phyloP scores from a whole-genome alignment of 441 rosid genomes.

The Metrosideros polymorpha region DNA sequence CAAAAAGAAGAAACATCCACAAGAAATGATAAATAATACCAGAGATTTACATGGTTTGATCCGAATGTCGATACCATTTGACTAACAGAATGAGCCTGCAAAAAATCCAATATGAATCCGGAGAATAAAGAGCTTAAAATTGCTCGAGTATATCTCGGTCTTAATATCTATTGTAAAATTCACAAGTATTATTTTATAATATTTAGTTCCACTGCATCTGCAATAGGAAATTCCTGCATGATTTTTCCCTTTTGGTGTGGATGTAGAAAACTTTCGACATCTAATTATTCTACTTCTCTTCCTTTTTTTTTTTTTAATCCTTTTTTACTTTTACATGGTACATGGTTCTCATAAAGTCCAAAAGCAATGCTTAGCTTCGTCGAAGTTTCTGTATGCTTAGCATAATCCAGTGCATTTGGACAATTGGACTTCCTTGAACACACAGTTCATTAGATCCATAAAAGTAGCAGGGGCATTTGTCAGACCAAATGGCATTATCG shows the following conservation, averaged over 20 bases:
- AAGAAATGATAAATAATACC: accelerated
- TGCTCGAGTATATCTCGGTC: accelerated
- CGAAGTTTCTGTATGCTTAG: background rate
- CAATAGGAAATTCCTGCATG: accelerated
- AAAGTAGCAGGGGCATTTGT: no score
- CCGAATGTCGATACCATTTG: accelerated
- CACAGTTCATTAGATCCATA: no score
- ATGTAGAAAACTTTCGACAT: background rate
- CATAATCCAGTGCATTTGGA: no score
- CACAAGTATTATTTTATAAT: no score
- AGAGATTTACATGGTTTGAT: accelerated
- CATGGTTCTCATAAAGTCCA: background rate
- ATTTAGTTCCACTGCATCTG: background rate
- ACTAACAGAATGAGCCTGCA: accelerated
- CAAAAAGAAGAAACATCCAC: accelerated
- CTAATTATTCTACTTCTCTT: background rate
- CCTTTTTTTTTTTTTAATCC: no score
- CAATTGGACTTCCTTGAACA: no score
- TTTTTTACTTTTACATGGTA: no score
- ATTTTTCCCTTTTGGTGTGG: background rate
- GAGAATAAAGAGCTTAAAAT: background rate
- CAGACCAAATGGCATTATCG: no score
- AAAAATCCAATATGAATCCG: background rate
- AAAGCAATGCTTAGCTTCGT: background rate
- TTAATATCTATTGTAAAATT: no score